Evolutionary conservation across 345 rosid genomes (phyloP).

Genomic region (Dipteronia sinensis): DNA sequence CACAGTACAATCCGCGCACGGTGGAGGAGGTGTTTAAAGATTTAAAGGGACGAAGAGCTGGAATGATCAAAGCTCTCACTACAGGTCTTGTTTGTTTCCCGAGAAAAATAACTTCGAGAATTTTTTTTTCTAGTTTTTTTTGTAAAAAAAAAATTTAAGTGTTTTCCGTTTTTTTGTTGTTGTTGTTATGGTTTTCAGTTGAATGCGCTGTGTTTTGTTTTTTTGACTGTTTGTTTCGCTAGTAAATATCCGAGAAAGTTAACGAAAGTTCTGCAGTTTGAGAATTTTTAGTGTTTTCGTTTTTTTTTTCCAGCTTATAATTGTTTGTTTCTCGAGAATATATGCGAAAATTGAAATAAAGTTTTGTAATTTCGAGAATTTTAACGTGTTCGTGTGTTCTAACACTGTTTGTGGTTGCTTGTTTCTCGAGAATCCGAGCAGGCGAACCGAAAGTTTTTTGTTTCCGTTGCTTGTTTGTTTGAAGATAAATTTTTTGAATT

Average conservation of each 20-base stretch:
- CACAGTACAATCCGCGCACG: conserved; percentile 56
- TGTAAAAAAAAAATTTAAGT: background rate
- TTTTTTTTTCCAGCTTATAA: background rate
- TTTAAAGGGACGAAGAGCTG: conserved; percentile 70
- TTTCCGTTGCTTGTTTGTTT: background rate
- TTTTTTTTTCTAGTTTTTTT: background rate
- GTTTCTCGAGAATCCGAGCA: background rate
- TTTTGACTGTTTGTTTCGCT: conserved; percentile 7
- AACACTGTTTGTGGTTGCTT: background rate
- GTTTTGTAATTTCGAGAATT: background rate
- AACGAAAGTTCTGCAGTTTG: background rate
- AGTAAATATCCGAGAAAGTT: background rate
- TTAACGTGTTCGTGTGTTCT: background rate
- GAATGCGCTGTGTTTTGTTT: background rate
- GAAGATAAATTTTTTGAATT: background rate
- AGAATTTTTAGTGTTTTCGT: background rate
- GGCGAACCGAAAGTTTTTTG: background rate
- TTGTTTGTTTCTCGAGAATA: conserved; percentile 14
- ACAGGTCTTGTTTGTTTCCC: conserved; percentile 40
- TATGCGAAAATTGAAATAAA: background rate
- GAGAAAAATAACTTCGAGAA: background rate
- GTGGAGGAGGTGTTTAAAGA: conserved; percentile 79
- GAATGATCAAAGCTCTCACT: conserved; percentile 69
- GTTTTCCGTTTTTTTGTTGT: background rate
- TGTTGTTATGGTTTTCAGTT: conserved; percentile 1